Base-by-base conservation (phyloP, 75 land plant genomes). In the Azolla pinnata region DNA sequence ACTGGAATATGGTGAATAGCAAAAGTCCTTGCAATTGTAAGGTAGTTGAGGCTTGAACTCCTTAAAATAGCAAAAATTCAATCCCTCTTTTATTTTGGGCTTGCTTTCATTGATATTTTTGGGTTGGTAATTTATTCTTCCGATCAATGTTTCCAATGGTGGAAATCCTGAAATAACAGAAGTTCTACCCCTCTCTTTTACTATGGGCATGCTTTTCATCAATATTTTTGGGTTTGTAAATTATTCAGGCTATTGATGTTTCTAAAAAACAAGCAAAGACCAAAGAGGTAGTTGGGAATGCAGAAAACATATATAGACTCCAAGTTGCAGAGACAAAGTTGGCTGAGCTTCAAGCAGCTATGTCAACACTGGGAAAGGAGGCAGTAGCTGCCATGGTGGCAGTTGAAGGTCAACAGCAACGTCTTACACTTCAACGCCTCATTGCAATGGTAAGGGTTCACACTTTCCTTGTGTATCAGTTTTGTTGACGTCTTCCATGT, bases 391-490 rank as follows among this genome's bases (percentile, higher is more conserved):
- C 97, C 34, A 84, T 91, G 93, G 56, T 78, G 65, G 83, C 86
- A 34, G 95, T 91, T 29, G 95, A 91, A 71, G 77, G 82, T 42
- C 93, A 91, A 57, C 97, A 91, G 29, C 95, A 91, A 60, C 52
- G 83, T 20, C 66, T 82, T 46, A 87, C 97, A 2, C 85, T 87
- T 19, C 93, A 91, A 48, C 75, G 81, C 2, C 66, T 87, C 28
- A 77, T 87, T 60, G 72, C 85, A 0, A 82, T 84, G 95, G 88
- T 88, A 72, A 1, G 33, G 16, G 4, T 9, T 40, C 20, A 47
- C 31, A 57, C n/a, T 30, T 25, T 17, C 33, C 3, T 12, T 2
- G 20, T 59, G 14, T 26, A 8, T 2, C 33, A 59, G 46, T 17
- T 35, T 19, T 48, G 12, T 33, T 59, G 61, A 59, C n/a, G n/a